These are phyloP conservation scores for Coniochaeta prunicola DNA, from an alignment of 2,329 filamentous ascomycete genomes.

Conservation along the genomic window DNA sequence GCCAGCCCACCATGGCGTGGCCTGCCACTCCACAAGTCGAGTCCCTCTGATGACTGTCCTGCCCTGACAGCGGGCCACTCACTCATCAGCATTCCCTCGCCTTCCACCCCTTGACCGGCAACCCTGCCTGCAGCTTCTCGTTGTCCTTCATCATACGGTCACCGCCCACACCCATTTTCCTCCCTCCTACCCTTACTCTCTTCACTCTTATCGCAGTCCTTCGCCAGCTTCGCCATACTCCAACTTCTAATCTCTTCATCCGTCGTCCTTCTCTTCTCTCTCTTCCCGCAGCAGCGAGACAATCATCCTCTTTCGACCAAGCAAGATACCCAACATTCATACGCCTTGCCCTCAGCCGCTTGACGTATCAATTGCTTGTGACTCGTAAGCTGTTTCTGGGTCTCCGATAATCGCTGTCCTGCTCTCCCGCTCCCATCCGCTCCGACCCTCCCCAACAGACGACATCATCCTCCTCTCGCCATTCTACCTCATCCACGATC, in stretches of 20 bases:
- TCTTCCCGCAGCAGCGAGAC: not conserved
- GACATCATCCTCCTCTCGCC: not conserved
- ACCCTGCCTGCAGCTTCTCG: not conserved
- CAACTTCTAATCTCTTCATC: not conserved
- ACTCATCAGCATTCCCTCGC: constrained; percentile 1
- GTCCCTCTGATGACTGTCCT: not conserved
- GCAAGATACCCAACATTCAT: not conserved
- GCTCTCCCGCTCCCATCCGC: not conserved
- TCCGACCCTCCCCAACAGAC: not conserved
- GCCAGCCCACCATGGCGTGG: not conserved
- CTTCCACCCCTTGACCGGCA: constrained; percentile 1
- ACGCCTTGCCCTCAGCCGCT: not conserved
- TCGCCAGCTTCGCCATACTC: constrained; percentile 1
- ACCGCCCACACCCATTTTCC: not conserved
- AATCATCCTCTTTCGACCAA: not conserved
- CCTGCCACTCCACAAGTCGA: not conserved
- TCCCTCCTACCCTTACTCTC: not conserved
- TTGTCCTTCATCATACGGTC: not conserved
- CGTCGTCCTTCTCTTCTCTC: not conserved
- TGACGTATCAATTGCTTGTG: not conserved
- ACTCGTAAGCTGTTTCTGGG: not conserved
- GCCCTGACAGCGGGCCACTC: not conserved
- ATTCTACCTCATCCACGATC: not conserved
- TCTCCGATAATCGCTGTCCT: not conserved
- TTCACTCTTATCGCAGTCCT: not conserved